Percentiles rank a stretch among this genome's conserved stretches.
Evolutionary conservation across 2,329 filamentous ascomycete species (phyloP).

Genomic region (Trichoderma pleuroti): DNA sequence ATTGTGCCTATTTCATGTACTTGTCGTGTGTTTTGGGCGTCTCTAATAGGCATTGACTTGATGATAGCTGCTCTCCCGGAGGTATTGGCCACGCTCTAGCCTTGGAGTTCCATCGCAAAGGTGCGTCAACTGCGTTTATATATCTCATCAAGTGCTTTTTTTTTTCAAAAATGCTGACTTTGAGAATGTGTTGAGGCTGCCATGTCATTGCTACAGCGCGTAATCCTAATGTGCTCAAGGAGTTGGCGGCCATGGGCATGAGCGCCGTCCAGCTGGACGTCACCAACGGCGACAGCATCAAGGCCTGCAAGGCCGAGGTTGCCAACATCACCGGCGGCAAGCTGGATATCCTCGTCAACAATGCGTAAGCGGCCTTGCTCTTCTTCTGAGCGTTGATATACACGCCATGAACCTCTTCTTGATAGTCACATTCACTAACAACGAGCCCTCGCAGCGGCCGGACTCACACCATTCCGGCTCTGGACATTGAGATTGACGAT

Average conservation of each 20-base stretch:
- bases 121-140: slow-evolving; percentile 30
- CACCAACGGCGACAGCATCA: slow-evolving; percentile 49
- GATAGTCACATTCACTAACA: neutral
- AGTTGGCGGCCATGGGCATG: slow-evolving; percentile 46
- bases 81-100: slow-evolving; percentile 56
- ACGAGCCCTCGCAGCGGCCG: slow-evolving; percentile 39
- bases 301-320: slow-evolving; percentile 45
- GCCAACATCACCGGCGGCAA: slow-evolving; percentile 47
- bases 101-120: slow-evolving; percentile 50
- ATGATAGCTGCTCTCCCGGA: slow-evolving; percentile 53
- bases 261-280: slow-evolving; percentile 52
- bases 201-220: slow-evolving; percentile 58
- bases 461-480: slow-evolving; percentile 49
- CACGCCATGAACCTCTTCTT: too few relatives aligned
- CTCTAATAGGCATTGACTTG: neutral
- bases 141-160: neutral
- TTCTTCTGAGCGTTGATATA: neutral
- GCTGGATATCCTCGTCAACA: slow-evolving; percentile 58
- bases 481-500: slow-evolving; percentile 50
- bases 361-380: slow-evolving; percentile 43
- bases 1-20: neutral
- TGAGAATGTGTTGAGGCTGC: slow-evolving; percentile 25
- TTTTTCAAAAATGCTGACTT: neutral
- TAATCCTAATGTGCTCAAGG: slow-evolving; percentile 44
- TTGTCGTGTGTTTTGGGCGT: neutral